A percentile compares a stretch with the other conserved stretches of the same genome.
Conservation (phyloP, 164 flowering plant species). For the Magnolia changhungtana region DNA sequence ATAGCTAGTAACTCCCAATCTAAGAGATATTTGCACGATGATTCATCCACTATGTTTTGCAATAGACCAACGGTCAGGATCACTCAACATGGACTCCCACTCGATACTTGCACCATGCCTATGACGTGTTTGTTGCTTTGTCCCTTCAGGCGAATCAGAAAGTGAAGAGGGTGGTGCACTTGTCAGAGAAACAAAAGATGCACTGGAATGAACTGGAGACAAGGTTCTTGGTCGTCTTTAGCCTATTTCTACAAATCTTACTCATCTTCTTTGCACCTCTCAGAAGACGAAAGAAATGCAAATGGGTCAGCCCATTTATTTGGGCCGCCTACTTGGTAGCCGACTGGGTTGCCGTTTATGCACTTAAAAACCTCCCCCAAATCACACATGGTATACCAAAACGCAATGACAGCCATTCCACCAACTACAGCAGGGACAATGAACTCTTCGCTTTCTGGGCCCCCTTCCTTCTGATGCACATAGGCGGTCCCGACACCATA, state of each 20-base stretch:
- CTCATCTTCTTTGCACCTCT: neutral
- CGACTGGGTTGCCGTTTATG: neutral
- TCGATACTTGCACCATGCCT: too few species aligned
- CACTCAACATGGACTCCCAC: too few species aligned
- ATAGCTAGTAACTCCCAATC: too few species aligned
- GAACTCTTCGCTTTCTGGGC: neutral
- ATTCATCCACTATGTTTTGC: too few species aligned
- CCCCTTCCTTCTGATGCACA: neutral
- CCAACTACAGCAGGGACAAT: too few species aligned
- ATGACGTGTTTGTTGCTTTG: too few species aligned
- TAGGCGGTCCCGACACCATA: neutral
- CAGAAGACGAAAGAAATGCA: neutral
- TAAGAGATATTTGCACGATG: too few species aligned
- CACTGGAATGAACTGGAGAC: neutral
- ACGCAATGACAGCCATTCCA: neutral
- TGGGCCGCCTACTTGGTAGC: neutral
- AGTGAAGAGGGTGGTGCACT: too few species aligned
- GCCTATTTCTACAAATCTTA: neutral
- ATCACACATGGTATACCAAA: neutral
- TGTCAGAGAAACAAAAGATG: neutral
- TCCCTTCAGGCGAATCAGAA: too few species aligned
- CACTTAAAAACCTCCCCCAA: neutral
- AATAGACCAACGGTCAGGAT: too few species aligned
- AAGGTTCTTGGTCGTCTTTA: neutral
- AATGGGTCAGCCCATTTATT: neutral